phyloP scores from a whole-genome alignment of 2,329 filamentous ascomycete species.

The Coniochaeta pulveracea region DNA sequence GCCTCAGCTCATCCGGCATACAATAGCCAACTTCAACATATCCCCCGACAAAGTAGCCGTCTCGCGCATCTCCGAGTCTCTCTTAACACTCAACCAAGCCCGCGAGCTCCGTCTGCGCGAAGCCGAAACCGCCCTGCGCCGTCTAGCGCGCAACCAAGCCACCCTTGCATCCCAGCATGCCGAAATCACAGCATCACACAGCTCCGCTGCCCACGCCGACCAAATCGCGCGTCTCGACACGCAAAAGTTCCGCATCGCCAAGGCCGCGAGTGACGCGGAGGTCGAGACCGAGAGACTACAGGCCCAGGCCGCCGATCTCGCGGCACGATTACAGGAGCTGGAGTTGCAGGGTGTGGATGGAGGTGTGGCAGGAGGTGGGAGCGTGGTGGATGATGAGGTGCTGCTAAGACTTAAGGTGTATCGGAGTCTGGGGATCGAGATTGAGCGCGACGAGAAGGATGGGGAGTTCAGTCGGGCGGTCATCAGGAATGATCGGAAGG shows the following conservation, averaged over 20 bases:
- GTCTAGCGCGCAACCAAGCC: conserved; percentile 52
- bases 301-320: conserved; percentile 64
- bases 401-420: conserved; percentile 80
- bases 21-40: conserved; percentile 91
- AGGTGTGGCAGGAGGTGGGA: conserved; percentile 21
- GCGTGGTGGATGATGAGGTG: conserved; percentile 48
- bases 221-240: conserved; percentile 83
- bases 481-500: conserved; percentile 74
- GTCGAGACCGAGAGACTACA: conserved; percentile 91
- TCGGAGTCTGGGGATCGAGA: conserved; percentile 79
- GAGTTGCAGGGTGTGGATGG: conserved; percentile 84
- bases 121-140: conserved; percentile 55
- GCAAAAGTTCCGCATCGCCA: conserved; percentile 89
- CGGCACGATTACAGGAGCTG: conserved; percentile 65
- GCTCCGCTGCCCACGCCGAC: conserved; percentile 67
- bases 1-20: conserved; percentile 74
- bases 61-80: conserved; percentile 71
- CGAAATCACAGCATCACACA: conserved; percentile 65
- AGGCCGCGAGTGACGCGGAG: conserved; percentile 78
- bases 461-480: conserved; percentile 81
- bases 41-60: conserved; percentile 76
- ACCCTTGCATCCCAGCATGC: conserved; percentile 65
- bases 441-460: conserved; percentile 60
- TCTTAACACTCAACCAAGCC: conserved; percentile 72
- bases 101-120: conserved; percentile 68